A percentile compares a stretch with the other conserved stretches of the same genome.
phyloP scores from a whole-genome alignment of 1,284 basidiomycete species.

The Ustilago lituana region DNA sequence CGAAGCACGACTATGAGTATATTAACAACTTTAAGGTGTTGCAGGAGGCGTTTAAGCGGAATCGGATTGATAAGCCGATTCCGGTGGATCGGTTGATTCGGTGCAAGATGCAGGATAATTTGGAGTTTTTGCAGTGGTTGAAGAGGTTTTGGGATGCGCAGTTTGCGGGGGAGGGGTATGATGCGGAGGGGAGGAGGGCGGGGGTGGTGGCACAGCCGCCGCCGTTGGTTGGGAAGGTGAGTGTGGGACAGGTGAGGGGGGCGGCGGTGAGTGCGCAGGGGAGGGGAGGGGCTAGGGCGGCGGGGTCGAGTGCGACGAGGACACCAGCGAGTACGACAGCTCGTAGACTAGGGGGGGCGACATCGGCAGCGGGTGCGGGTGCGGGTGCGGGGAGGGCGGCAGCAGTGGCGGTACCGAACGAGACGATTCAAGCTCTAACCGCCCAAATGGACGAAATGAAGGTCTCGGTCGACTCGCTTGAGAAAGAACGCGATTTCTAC shows the following conservation, averaged over 20 bases:
- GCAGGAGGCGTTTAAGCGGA: slow-evolving; percentile 73
- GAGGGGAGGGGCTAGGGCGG: slow-evolving; percentile 5
- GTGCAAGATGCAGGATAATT: slow-evolving; percentile 99
- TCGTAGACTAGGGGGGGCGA: too few species aligned
- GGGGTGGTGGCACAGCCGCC: slow-evolving; percentile 70
- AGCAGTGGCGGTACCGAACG: slow-evolving; percentile 66
- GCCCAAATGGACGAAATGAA: slow-evolving; percentile 84
- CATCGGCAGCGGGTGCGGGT: slow-evolving; percentile 74
- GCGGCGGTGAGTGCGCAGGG: slow-evolving; percentile 9
- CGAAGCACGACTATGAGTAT: slow-evolving; percentile 89
- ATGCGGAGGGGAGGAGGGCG: slow-evolving; percentile 81
- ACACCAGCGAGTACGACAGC: slow-evolving; percentile 2
- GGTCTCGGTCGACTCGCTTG: slow-evolving; percentile 79
- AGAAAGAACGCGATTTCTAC: slow-evolving; percentile 96
- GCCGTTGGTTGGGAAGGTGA: slow-evolving; percentile 54
- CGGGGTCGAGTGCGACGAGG: not conserved
- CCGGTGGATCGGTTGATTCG: slow-evolving; percentile 90
- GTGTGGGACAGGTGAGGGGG: slow-evolving; percentile 42
- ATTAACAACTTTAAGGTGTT: slow-evolving; percentile 94
- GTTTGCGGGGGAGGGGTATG: slow-evolving; percentile 87
- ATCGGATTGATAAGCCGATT: slow-evolving; percentile 94
- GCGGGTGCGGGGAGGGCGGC: too few species aligned
- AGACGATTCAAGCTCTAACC: slow-evolving; percentile 74
- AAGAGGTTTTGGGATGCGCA: slow-evolving; percentile 95
- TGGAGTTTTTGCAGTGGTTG: slow-evolving; percentile 98